A percentile compares a stretch with the other conserved stretches of the same genome.
phyloP scores from a whole-genome alignment of 164 flowering plant genomes.

The Magnolia sinica region DNA sequence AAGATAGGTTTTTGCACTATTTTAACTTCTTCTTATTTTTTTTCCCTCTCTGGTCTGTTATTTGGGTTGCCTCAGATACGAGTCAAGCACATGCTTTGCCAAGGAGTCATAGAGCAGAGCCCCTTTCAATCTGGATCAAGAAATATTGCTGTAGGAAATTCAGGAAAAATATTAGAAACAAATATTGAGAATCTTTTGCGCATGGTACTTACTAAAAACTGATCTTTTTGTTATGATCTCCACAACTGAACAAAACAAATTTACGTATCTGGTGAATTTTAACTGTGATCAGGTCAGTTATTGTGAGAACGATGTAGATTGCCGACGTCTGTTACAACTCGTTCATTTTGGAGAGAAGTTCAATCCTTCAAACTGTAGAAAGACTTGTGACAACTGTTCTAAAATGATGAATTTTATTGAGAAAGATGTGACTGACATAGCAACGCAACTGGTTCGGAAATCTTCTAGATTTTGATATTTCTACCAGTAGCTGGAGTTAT shows the following conservation, averaged over 20 bases:
- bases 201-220: slow-evolving; percentile 50
- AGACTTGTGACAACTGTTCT: slow-evolving; percentile 88
- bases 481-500: background rate
- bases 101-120: slow-evolving; percentile 73
- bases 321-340: slow-evolving; percentile 87
- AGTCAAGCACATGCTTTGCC: slow-evolving; percentile 90
- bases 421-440: slow-evolving; percentile 72
- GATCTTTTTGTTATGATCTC: background rate
- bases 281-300: slow-evolving; percentile 73
- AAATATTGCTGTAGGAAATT: slow-evolving; percentile 32
- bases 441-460: slow-evolving; percentile 73
- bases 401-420: slow-evolving; percentile 49
- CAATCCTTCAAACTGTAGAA: slow-evolving; percentile 57
- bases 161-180: slow-evolving; percentile 73
- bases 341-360: slow-evolving; percentile 94
- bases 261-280: slow-evolving; percentile 1
- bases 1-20: background rate
- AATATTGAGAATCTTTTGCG: slow-evolving; percentile 84
- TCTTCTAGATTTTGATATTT: background rate
- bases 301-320: slow-evolving; percentile 94
- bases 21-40: background rate
- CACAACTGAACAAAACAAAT: slow-evolving; percentile 3
- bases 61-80: slow-evolving; percentile 50
- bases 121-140: slow-evolving; percentile 46
- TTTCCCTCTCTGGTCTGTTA: background rate